Percentiles rank a stretch among this genome's conserved stretches.
Conservation (phyloP, 2,329 filamentous ascomycete genomes). For the Dactylellina drechsleri region DNA sequence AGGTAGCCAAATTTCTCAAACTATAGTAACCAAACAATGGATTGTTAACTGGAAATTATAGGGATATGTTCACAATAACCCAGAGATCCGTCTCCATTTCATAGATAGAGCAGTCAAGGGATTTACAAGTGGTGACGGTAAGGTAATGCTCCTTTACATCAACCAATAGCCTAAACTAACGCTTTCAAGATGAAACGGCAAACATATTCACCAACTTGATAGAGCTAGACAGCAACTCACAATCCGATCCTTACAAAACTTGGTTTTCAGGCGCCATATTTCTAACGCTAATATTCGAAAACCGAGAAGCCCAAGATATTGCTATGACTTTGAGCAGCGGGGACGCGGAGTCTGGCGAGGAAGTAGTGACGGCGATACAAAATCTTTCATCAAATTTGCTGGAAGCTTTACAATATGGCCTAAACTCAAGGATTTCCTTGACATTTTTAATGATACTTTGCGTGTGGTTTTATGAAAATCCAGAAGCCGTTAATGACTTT, state of each 20-base stretch:
- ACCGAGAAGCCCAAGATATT: conserved; percentile 75
- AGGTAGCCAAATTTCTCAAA: conserved; percentile 66
- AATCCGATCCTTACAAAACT: conserved; percentile 79
- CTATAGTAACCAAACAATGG: not conserved
- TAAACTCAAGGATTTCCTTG: conserved; percentile 81
- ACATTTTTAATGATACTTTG: conserved; percentile 90
- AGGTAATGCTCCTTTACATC: not conserved
- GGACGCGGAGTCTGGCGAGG: conserved; percentile 86
- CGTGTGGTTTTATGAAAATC: conserved; percentile 91
- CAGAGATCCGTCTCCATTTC: conserved; percentile 84
- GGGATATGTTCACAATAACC: conserved; percentile 80
- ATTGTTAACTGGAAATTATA: conserved; percentile 1
- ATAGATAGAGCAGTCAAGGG: conserved; percentile 88
- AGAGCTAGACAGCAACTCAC: conserved; percentile 68
- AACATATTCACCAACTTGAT: conserved; percentile 89
- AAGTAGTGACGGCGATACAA: conserved; percentile 94
- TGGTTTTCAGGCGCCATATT: conserved; percentile 91
- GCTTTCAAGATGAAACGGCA: conserved; percentile 74
- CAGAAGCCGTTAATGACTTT: conserved; percentile 91
- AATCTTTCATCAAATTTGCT: conserved; percentile 87
- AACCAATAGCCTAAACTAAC: not conserved
- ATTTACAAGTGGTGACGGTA: conserved; percentile 64
- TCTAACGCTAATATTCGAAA: conserved; percentile 83
- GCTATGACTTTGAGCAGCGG: conserved; percentile 88
- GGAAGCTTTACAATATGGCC: conserved; percentile 76